A percentile compares a stretch with the other conserved stretches of the same genome.
Evolutionary conservation across 2,329 filamentous ascomycete species (phyloP).

Genomic region (Lecanoromycetidae sp.): DNA sequence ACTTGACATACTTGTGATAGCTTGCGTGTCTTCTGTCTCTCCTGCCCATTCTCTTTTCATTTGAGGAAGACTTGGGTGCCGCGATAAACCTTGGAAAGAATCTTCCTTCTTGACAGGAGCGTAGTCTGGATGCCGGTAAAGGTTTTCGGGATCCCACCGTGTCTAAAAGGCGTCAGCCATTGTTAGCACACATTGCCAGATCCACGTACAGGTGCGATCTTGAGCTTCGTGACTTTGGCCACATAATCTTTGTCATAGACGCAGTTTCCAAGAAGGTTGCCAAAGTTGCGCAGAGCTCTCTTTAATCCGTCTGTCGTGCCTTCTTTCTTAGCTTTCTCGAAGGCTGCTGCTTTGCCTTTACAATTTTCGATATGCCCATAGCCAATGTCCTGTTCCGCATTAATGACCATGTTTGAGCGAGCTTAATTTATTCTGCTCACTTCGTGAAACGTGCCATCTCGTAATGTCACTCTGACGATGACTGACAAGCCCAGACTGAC

Average conservation of each 20-base stretch:
- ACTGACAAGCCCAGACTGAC: conserved; percentile 80
- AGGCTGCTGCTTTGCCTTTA: conserved; percentile 87
- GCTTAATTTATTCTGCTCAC: conserved; percentile 25
- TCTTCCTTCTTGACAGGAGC: conserved; percentile 47
- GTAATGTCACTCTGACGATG: conserved; percentile 77
- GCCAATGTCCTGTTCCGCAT: conserved; percentile 55
- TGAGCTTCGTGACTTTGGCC: conserved; percentile 78
- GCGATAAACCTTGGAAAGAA: conserved; percentile 21
- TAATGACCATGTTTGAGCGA: conserved; percentile 4
- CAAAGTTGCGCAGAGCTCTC: conserved; percentile 77
- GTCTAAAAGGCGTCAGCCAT: conserved; percentile 28
- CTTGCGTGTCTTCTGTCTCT: conserved; percentile 16
- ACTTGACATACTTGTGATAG: background rate
- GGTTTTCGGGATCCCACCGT: conserved; percentile 64
- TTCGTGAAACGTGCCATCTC: conserved; percentile 92
- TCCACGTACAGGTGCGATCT: conserved; percentile 49
- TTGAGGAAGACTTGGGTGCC: conserved; percentile 7
- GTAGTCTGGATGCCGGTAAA: conserved; percentile 73
- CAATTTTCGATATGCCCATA: conserved; percentile 96
- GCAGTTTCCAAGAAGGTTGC: conserved; percentile 95
- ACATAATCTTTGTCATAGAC: conserved; percentile 96
- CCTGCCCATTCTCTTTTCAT: conserved; percentile 14
- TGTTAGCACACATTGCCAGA: background rate
- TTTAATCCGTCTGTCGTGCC: conserved; percentile 92
- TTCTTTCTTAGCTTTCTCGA: conserved; percentile 98